Base-by-base conservation (phyloP, 2,329 filamentous ascomycete species). In the Helotiales sp. region DNA sequence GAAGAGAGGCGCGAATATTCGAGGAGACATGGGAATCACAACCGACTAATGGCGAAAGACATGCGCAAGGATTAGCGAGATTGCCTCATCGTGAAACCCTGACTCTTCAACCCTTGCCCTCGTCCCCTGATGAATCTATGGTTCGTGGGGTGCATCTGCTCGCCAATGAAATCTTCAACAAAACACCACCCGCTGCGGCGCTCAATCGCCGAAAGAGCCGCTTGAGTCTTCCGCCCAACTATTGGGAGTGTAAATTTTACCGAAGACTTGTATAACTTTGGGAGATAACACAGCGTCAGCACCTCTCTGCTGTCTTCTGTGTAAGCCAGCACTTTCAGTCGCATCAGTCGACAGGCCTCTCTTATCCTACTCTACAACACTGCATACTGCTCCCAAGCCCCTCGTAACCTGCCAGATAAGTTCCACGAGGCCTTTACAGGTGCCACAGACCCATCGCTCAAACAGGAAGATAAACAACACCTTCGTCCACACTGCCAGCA, bases 211-310 rank as follows among this genome's bases (percentile, higher is more conserved):
- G n/a, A n/a, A n/a, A n/a, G n/a, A n/a, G n/a, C n/a, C n/a, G 6
- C 34, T 45, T 45, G n/a, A 45, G n/a, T n/a, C 40, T 45, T n/a
- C 40, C 17, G 10, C 40, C 17, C 5, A 45, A n/a, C 8, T 34
- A 30, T 57, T 57, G 54, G 30, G 54, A 55, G n/a, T 52, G 49
- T 52, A 30, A 52, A 52, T 52, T 55, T 34, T n/a, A 17, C 52
- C 28, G 28, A 32, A 24, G 7, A 13, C 54, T 57, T 20, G 54
- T 32, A 57, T 57, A 37, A 20, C 32, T 57, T 57, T 28, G 34
- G n/a, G n/a, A 57, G 30, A 34, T 32, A 30, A 10, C 30, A 32
- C 6, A n/a, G 13, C 11, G 10, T 15, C 15, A 32, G 3, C 2
- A 6, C 28, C 15, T 20, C n/a, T n/a, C n/a, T n/a, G n/a, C n/a